These are phyloP conservation scores for Diplocarpon mali DNA, from an alignment of 2,329 filamentous ascomycete species.

Conservation along the genomic window DNA sequence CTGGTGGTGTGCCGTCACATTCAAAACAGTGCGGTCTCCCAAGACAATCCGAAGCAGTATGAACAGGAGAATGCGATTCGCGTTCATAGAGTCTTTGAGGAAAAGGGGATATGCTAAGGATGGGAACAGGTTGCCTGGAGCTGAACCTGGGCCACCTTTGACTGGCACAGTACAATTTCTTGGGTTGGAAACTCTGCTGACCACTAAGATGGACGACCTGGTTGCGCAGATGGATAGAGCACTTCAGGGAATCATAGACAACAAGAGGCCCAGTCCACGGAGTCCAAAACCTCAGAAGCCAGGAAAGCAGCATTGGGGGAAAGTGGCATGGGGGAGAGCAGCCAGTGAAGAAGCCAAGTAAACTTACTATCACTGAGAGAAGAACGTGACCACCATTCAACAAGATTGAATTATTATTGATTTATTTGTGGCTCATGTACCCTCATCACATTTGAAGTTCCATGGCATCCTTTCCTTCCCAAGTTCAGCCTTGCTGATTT, in stretches of 20 bases:
- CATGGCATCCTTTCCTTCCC: no score
- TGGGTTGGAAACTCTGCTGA: conserved; percentile 15
- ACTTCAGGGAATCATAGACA: conserved; percentile 6
- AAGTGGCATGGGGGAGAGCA: neutral
- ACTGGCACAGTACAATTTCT: conserved; percentile 29
- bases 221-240: conserved; percentile 19
- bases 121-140: conserved; percentile 15
- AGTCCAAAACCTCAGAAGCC: neutral
- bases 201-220: conserved; percentile 19
- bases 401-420: no score
- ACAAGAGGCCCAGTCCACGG: neutral
- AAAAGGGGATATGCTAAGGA: conserved; percentile 33
- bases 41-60: conserved; percentile 36
- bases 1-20: conserved; percentile 35
- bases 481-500: conserved; percentile 2
- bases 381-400: neutral
- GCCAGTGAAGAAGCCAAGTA: neutral
- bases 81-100: conserved; percentile 35
- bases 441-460: no score
- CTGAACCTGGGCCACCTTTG: conserved; percentile 25
- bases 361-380: neutral
- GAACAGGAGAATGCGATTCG: conserved; percentile 32
- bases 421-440: no score
- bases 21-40: conserved; percentile 27
- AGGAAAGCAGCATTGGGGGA: neutral